phyloP scores from a whole-genome alignment of 805 yeast genomes.

The Lipomyces japonicus region DNA sequence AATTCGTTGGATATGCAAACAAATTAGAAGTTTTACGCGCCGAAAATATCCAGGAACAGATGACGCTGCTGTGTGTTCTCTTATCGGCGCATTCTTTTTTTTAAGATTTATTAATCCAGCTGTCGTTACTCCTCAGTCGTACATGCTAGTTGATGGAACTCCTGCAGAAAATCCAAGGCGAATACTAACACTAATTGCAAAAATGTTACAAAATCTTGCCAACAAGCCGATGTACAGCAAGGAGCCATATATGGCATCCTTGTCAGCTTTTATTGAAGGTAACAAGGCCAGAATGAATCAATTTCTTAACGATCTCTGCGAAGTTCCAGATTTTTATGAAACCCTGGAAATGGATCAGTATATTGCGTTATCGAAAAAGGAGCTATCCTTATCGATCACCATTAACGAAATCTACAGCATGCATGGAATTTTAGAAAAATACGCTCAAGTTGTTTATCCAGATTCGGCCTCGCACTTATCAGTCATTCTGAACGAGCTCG shows the following conservation, averaged over 20 bases:
- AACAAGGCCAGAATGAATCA: conserved; percentile 34
- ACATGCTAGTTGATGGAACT: conserved; percentile 37
- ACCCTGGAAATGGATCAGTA: conserved; percentile 41
- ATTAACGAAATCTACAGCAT: conserved; percentile 38
- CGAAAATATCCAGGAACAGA: conserved; percentile 60
- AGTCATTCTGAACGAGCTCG: conserved; percentile 34
- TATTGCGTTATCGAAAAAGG: conserved; percentile 38
- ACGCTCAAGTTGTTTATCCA: conserved; percentile 23
- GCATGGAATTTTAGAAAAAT: conserved; percentile 38
- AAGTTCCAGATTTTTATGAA: conserved; percentile 42
- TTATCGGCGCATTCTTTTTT: conserved; percentile 82
- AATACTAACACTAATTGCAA: conserved; percentile 72
- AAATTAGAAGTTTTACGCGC: conserved; percentile 52
- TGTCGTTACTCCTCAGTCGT: conserved; percentile 77
- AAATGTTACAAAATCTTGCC: conserved; percentile 79
- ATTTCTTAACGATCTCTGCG: conserved; percentile 39
- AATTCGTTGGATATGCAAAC: conserved; percentile 66
- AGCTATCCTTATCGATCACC: conserved; percentile 36
- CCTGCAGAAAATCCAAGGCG: conserved; percentile 50
- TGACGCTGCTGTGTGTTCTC: conserved; percentile 36
- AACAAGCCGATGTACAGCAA: conserved; percentile 67
- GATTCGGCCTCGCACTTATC: conserved; percentile 28
- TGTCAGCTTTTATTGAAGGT: conserved; percentile 33
- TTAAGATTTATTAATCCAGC: conserved; percentile 83
- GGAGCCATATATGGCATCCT: conserved; percentile 42